phyloP scores from a whole-genome alignment of 306 rosid species.

The Malus orientalis region DNA sequence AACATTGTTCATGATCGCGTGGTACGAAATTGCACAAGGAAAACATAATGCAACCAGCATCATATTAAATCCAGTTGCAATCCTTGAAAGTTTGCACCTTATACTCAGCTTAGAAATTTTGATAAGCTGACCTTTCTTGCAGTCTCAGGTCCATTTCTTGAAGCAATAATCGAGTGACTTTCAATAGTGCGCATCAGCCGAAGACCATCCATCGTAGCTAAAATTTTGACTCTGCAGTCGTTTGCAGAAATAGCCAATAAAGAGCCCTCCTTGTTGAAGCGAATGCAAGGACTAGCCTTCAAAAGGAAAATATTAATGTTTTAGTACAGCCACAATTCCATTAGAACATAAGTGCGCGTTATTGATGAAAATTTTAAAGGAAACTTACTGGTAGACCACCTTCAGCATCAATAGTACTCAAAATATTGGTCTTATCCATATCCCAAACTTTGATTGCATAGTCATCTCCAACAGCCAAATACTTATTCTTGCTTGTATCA shows the following conservation, averaged over 20 bases:
- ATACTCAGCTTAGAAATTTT: constrained; percentile 9
- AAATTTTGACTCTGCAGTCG: constrained; percentile 66
- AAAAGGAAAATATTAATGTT: constrained; percentile 17
- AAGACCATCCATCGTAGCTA: constrained; percentile 56
- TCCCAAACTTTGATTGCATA: constrained; percentile 86
- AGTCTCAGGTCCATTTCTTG: constrained; percentile 54
- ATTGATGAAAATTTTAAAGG: neutral
- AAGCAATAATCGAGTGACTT: constrained; percentile 39
- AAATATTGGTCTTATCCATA: constrained; percentile 63
- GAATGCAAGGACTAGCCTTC: constrained; percentile 82
- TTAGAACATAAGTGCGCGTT: neutral
- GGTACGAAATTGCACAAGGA: neutral
- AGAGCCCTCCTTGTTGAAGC: constrained; percentile 90
- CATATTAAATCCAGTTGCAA: neutral
- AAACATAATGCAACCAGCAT: neutral
- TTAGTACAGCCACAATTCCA: constrained; percentile 13
- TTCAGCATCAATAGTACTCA: constrained; percentile 64
- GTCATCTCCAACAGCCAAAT: constrained; percentile 85
- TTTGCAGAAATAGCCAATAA: constrained; percentile 75
- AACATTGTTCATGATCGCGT: neutral
- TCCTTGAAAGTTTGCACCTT: neutral
- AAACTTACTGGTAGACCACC: constrained; percentile 81
- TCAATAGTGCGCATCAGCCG: constrained; percentile 38
- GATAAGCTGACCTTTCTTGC: constrained; percentile 44
- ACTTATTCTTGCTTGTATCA: constrained; percentile 69